Evolutionary conservation across 345 rosid genomes (phyloP).

Genomic region (Salix exigua): DNA sequence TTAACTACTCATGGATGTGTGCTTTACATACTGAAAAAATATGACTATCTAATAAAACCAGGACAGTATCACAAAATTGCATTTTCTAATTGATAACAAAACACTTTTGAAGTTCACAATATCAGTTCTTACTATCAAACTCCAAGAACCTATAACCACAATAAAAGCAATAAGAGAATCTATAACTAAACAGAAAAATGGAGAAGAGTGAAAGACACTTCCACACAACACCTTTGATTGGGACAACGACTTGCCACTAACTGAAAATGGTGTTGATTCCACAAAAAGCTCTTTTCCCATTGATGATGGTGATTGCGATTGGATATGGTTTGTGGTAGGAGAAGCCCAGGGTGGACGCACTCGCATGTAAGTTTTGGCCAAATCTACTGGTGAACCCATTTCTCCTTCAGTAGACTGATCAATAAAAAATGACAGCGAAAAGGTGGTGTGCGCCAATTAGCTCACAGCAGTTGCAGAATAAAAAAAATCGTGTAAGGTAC

Average conservation of each 20-base stretch:
- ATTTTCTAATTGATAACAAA: background rate
- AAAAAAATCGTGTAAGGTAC: background rate
- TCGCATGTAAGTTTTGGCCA: constrained; percentile 82
- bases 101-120: background rate
- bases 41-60: background rate
- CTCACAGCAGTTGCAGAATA: background rate
- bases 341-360: constrained; percentile 74
- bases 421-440: background rate
- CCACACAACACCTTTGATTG: constrained; percentile 53
- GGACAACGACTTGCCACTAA: constrained; percentile 36
- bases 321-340: constrained; percentile 38
- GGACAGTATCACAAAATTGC: background rate
- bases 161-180: background rate
- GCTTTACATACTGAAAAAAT: background rate
- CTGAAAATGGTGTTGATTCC: constrained; percentile 50
- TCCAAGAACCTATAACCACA: background rate
- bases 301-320: constrained; percentile 42
- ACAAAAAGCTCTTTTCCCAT: constrained; percentile 39
- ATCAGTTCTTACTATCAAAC: background rate
- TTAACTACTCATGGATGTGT: background rate
- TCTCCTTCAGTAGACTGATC: constrained; percentile 54
- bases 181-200: background rate
- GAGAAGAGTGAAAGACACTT: background rate
- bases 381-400: constrained; percentile 66
- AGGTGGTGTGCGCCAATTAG: background rate